phyloP scores from a whole-genome alignment of 495 filamentous ascomycete species.

The Lasiosphaeris hirsuta region DNA sequence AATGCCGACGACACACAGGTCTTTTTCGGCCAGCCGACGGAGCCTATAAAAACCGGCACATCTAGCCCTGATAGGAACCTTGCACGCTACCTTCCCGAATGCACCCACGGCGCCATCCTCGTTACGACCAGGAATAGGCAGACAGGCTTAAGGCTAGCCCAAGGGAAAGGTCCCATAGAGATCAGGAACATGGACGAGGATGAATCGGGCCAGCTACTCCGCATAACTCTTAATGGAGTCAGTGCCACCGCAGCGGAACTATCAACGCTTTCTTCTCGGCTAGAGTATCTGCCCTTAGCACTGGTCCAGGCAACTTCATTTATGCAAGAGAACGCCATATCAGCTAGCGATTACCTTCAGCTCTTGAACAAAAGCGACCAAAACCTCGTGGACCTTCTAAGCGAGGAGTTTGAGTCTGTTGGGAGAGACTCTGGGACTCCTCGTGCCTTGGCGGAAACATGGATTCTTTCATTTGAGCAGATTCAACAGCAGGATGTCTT shows the following conservation, averaged over 20 bases:
- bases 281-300: slow-evolving; percentile 46
- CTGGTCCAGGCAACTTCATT: slow-evolving; percentile 50
- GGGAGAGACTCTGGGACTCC: slow-evolving; percentile 28
- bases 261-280: slow-evolving; percentile 30
- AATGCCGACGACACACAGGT: slow-evolving; percentile 48
- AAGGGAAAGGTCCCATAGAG: slow-evolving; percentile 13
- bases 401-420: slow-evolving; percentile 17
- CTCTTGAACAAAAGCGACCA: slow-evolving; percentile 21
- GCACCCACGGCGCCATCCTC: slow-evolving; percentile 33
- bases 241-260: neutral
- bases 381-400: slow-evolving; percentile 27
- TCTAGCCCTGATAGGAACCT: slow-evolving; percentile 13
- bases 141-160: slow-evolving; percentile 24
- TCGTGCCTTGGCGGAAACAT: slow-evolving; percentile 34
- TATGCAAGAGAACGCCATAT: slow-evolving; percentile 41
- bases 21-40: slow-evolving; percentile 21
- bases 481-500: slow-evolving; percentile 35
- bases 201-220: slow-evolving; percentile 23
- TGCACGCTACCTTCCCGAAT: slow-evolving; percentile 34
- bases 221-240: slow-evolving; percentile 1
- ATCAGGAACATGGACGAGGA: slow-evolving; percentile 34
- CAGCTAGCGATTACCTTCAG: slow-evolving; percentile 30
- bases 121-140: slow-evolving; percentile 40
- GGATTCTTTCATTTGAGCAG: slow-evolving; percentile 41
- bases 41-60: neutral